Evolutionary conservation across 2,329 filamentous ascomycete species (phyloP), one percentile per base, ranked within the genome.

Genomic region (Elsinoe arachidis): DNA sequence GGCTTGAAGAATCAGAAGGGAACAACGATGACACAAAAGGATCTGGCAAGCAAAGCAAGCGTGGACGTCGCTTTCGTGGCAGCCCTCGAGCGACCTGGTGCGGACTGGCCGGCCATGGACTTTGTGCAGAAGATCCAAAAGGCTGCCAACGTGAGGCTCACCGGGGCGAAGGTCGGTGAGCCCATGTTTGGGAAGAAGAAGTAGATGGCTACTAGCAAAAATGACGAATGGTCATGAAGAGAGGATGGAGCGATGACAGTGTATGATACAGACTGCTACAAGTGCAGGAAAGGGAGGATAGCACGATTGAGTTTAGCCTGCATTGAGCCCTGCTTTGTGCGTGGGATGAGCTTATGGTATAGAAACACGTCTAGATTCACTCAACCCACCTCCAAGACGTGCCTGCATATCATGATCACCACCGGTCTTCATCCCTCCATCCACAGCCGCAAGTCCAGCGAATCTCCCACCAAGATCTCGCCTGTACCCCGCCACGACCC

Each of bases 41-140:
- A 85, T 62, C 76, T 86, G 57, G 92, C 91, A 61, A 90, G 86
- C 63, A 90, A 90, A 76, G 91, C 88, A 80, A 95, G 95, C 79
- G 90, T 87, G 61, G 92, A 88, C 41, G 83, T 86, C 55, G 81
- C 83, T 63, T 78, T 93, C 64, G 80, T 97, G 62, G 87, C 86
- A 68, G 85, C 90, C 66, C 90, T 95, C 68, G 92, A 97, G 84
- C 81, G 85, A 87, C 65, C 81, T 78, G 65, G 90, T 84, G 58
- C 68, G 81, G 46, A 91, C 87, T 58, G 90, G 95, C 76, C 90
- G 56, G 84, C 88, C 61, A 83, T 96, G 71, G 92, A 93, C 68
- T 83, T 96, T 68, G 90, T 95, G 78, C 80, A 96, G 68, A 81
- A 91, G 64, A 90, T 93, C 59, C 78, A 77, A 68, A 88, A 92